A percentile compares a stretch with the other conserved stretches of the same genome.
Evolutionary conservation across 495 filamentous ascomycete species (phyloP).

Genomic region (Tuber indicum): DNA sequence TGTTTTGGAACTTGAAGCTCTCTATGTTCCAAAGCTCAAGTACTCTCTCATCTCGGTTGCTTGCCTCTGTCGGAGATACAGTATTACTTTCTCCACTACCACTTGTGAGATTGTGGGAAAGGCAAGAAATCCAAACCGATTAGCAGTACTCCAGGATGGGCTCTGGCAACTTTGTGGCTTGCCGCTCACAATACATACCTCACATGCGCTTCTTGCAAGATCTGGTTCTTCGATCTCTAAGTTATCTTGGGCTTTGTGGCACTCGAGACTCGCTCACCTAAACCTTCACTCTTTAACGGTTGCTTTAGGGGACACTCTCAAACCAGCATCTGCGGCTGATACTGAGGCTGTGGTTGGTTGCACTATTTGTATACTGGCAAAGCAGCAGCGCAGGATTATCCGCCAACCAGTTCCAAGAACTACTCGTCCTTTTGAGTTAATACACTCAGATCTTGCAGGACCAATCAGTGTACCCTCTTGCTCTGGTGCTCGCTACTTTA

Average conservation of each 20-base stretch:
- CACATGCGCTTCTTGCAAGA: neutral
- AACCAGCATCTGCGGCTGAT: neutral
- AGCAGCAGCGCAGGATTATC: too few species aligned
- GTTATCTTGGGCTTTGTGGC: neutral
- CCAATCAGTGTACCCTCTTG: too few species aligned
- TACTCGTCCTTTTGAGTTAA: too few species aligned
- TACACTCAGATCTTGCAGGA: too few species aligned
- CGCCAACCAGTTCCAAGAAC: too few species aligned
- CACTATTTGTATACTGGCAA: too few species aligned
- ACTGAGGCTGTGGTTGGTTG: neutral
- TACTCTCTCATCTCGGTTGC: neutral
- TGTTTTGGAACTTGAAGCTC: neutral
- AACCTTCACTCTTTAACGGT: neutral
- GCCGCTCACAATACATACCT: neutral
- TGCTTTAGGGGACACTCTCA: neutral
- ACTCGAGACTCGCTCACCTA: neutral
- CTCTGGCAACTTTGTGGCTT: neutral
- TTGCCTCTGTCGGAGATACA: neutral
- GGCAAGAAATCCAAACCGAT: neutral
- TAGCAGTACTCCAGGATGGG: neutral
- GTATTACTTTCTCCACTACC: neutral
- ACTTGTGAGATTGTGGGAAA: neutral
- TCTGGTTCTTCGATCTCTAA: neutral
- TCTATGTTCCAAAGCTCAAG: neutral
- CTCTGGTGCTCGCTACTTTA: too few species aligned